Evolutionary conservation across 1,284 basidiomycete genomes (phyloP), one percentile per base, ranked within the genome.

Genomic region (Trichosporon faecale): DNA sequence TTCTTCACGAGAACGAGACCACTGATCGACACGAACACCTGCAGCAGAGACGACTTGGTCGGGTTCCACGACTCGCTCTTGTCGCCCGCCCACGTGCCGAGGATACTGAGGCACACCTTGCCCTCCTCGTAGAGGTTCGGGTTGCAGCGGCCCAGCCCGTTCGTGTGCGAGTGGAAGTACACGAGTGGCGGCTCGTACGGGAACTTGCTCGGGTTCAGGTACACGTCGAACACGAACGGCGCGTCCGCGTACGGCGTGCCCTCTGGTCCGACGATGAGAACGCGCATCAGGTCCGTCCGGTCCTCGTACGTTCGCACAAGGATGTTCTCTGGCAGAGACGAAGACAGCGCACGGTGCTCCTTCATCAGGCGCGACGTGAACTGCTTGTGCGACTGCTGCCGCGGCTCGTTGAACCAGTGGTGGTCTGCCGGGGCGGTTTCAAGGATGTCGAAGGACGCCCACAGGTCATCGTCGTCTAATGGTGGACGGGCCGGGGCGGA

Each of bases 231-330:
- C 33, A 97, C 90, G 81, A 97, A 95, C 0, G 95, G 94, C 23
- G 93, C 93, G 81, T 96, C 91, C 80, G 93, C 89, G 77, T 95
- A 95, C 49, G 95, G 95, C 8, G 95, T 98, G 71, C 95, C 95
- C 77, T 92, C 89, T 70, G 94, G 93, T 12, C 95, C 95, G 74
- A 98, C 90, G 75, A 97, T 97, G 68, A 98, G 86, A 75, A 89
- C 92, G 40, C 95, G 88, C 70, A 97, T 82, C 29, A 98, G 87
- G 84, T 98, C 95, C 46, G 89, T 86, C 25, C 95, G 88, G 79
- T 96, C 91, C 81, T 87, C 86, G 77, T 87, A 88, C 5, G 85
- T 84, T 18, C 86, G 81, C 0, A 88, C 86, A 16, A 87, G 77
- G 69, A 86, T 86, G 57, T 85, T 84, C 60, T 85, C 85, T 81